Conservation (phyloP, 768 basidiomycete species). For the Rhizopogon vulgaris region DNA sequence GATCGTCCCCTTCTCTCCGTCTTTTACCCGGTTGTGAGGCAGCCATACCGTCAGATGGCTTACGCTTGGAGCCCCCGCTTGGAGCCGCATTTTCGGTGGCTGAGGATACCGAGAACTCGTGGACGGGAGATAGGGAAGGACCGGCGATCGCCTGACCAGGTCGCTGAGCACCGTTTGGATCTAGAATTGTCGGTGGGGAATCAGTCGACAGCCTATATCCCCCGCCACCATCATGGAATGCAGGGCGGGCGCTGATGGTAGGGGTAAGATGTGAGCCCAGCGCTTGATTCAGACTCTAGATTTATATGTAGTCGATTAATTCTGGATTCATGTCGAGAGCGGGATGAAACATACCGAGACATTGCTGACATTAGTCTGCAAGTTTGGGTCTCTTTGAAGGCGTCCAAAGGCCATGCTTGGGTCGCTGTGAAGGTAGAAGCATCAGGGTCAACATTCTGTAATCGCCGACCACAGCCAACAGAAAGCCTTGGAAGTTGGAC, state of each 20-base stretch:
- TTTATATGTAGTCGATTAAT: conserved; percentile 16
- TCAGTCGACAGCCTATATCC: conserved; percentile 21
- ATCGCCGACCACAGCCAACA: neutral
- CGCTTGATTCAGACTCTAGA: conserved; percentile 57
- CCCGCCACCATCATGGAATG: conserved; percentile 21
- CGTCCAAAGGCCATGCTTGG: conserved; percentile 57
- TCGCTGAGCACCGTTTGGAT: conserved; percentile 20
- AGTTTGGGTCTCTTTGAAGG: conserved; percentile 49
- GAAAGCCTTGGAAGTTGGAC: neutral
- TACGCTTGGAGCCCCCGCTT: conserved; percentile 31
- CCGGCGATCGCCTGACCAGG: conserved; percentile 22
- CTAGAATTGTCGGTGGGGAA: conserved; percentile 26
- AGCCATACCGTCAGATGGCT: conserved; percentile 35
- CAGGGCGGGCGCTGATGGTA: conserved; percentile 26
- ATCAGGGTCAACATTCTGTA: conserved; percentile 10
- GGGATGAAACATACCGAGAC: conserved; percentile 46
- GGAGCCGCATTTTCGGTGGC: conserved; percentile 17
- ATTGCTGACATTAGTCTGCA: conserved; percentile 38
- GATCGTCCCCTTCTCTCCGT: conserved; percentile 25
- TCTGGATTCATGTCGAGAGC: conserved; percentile 21
- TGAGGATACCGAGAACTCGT: conserved; percentile 26
- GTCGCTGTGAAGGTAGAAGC: conserved; percentile 37
- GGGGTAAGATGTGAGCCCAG: conserved; percentile 46
- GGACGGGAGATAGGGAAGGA: conserved; percentile 23
- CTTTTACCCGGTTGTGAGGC: conserved; percentile 21